Base-by-base conservation (phyloP, 192 early-diverging fungal genomes). In the Rhizophagus sp. region DNA sequence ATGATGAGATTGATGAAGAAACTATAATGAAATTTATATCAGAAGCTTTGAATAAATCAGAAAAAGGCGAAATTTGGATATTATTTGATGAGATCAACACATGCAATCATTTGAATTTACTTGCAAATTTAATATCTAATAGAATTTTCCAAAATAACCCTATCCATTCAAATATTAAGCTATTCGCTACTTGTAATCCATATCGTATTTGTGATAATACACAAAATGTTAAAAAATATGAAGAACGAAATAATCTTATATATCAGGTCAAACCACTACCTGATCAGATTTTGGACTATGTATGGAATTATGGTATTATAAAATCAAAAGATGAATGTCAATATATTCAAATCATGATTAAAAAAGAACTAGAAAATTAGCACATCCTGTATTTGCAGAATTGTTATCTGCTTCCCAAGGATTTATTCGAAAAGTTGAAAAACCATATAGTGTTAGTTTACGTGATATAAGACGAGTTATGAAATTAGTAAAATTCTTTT, bases 51-150 rank as follows among this genome's bases (percentile, higher is more conserved):
- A 33, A 24, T 1, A 52, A 71, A 15, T 65, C 75, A 10, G 36
- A 25, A 22, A 19, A 71, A 69, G 62, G 11, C 33, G 75, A 77
- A 41, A 22, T 71, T 68, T 77, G 75, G 75, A n/a, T 77, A 73
- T 77, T 77, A 52, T 77, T 77, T 15, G 75, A 77, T 50, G 75
- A 77, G 3, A 66, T 77, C 15, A 77, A 77, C 24, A 71, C 75
- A 52, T 77, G 24, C 65, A 62, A 25, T 19, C 25, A 72, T 39
- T 52, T 77, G 4, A 17, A 25, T 33, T 12, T 77, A 34, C 75
- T 77, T 12, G 34, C 75, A 27, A 33, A 57, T 36, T 34, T 77
- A 19, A 77, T 77, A 63, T 61, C 61, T 33, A 34, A 71, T 36
- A 57, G 75, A 22, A 22, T 71, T 11, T 63, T 77, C 7, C 13